Percentiles rank a stretch among this genome's conserved stretches.
Conservation (phyloP, 23 red algal species). For the Cyanidioschyzon merolae region DNA sequence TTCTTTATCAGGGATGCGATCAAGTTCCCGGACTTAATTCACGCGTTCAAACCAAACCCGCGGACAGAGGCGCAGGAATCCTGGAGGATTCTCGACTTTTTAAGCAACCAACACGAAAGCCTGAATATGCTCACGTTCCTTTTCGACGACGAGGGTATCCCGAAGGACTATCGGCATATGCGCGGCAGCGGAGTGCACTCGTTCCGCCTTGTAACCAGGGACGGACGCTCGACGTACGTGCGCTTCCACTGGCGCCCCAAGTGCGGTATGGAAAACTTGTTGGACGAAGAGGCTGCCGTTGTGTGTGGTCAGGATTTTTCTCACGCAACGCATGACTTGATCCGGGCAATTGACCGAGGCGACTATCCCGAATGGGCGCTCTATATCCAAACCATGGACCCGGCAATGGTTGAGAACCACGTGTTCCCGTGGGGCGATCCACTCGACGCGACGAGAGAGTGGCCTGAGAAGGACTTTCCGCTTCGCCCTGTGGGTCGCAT, state of each 20-base stretch:
- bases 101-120: conserved; percentile 63
- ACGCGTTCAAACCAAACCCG: conserved; percentile 92
- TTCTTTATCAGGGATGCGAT: conserved; percentile 97
- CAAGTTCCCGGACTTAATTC: conserved; percentile 91
- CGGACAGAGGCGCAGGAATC: conserved; percentile 80
- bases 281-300: conserved; percentile 71
- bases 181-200: conserved; percentile 74
- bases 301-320: conserved; percentile 78
- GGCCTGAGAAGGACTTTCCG: conserved; percentile 80
- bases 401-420: conserved; percentile 38
- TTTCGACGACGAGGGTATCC: conserved; percentile 81
- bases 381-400: conserved; percentile 80
- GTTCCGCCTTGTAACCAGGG: conserved; percentile 53
- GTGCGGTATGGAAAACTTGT: conserved; percentile 67
- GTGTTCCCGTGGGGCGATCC: conserved; percentile 55
- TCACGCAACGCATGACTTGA: conserved; percentile 88
- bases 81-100: conserved; percentile 80
- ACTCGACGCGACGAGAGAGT: conserved; percentile 82
- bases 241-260: conserved; percentile 87
- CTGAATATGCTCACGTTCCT: conserved; percentile 84
- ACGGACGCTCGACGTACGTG: conserved; percentile 75
- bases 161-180: conserved; percentile 71
- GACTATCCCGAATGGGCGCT: conserved; percentile 76
- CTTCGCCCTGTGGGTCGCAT: conserved; percentile 71
- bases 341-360: conserved; percentile 68